A percentile compares a stretch with the other conserved stretches of the same genome.
Conservation (phyloP, 306 rosid genomes). For the Inga leiocalycina region DNA sequence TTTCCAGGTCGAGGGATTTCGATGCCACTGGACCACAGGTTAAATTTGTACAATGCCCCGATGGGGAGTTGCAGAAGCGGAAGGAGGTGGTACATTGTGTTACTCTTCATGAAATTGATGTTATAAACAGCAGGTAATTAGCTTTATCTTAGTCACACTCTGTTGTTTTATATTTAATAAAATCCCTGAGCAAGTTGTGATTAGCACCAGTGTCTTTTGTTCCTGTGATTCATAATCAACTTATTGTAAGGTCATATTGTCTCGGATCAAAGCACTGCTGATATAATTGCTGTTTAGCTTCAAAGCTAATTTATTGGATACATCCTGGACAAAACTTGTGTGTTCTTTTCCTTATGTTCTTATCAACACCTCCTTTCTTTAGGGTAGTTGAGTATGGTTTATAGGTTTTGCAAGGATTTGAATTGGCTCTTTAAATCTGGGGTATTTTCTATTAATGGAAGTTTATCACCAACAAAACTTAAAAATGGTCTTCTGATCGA, state of each 20-base stretch:
- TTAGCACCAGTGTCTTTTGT: not conserved
- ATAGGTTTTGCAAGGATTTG: not conserved
- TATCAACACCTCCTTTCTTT: not conserved
- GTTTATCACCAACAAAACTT: not conserved
- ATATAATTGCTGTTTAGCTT: not conserved
- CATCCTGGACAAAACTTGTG: not conserved
- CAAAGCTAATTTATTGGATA: not conserved
- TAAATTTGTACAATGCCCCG: constrained; percentile 95
- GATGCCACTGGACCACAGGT: constrained; percentile 94
- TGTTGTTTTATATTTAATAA: not conserved
- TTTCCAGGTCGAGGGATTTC: constrained; percentile 89
- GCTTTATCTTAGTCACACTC: not conserved
- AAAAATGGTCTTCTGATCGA: not conserved
- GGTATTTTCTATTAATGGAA: not conserved
- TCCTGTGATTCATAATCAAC: not conserved
- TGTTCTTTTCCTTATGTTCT: not conserved
- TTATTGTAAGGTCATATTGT: not conserved
- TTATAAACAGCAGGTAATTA: constrained; percentile 91
- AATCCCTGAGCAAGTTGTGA: not conserved
- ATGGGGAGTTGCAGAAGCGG: constrained; percentile 97
- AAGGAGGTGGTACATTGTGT: constrained; percentile 99
- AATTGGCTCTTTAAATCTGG: not conserved
- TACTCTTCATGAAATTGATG: constrained; percentile 97
- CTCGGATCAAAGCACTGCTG: not conserved
- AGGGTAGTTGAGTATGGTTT: not conserved